Conservation (phyloP, 257 asterid species). For the Perilla frutescens region DNA sequence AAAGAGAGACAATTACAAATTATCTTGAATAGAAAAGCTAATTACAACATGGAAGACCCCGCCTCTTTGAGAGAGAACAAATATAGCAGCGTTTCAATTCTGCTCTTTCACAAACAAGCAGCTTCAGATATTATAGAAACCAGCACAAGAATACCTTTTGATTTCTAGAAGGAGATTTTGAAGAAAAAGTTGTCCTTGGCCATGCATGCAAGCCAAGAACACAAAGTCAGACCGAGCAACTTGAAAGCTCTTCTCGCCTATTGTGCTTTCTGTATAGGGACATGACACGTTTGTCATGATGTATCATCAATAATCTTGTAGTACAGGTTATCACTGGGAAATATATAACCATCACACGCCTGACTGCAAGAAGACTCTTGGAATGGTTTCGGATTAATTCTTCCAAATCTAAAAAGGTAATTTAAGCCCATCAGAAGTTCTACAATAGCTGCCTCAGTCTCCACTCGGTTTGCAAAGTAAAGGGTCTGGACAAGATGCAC, state of each 20-base stretch:
- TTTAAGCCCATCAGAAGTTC: slow-evolving; percentile 82
- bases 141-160: slow-evolving; percentile 34
- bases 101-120: slow-evolving; percentile 30
- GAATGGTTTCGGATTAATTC: slow-evolving; percentile 50
- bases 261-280: slow-evolving; percentile 10
- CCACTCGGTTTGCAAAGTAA: slow-evolving; percentile 66
- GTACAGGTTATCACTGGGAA: slow-evolving; percentile 42
- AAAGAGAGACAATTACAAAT: slow-evolving; percentile 18
- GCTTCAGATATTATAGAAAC: slow-evolving; percentile 23
- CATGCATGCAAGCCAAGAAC: slow-evolving; percentile 6
- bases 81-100: slow-evolving; percentile 11
- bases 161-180: slow-evolving; percentile 19
- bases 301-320: slow-evolving; percentile 47
- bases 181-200: slow-evolving; percentile 1
- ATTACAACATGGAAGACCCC: slow-evolving; percentile 26
- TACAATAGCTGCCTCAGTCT: slow-evolving; percentile 71
- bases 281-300: slow-evolving; percentile 32
- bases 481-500: slow-evolving; percentile 92
- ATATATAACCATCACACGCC: slow-evolving; percentile 45
- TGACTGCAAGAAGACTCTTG: slow-evolving; percentile 57
- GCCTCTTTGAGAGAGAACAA: slow-evolving; percentile 23
- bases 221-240: slow-evolving; percentile 16
- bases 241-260: slow-evolving; percentile 1
- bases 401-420: slow-evolving; percentile 68
- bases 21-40: slow-evolving; percentile 20